Evolutionary conservation across 2,329 filamentous ascomycete genomes (phyloP).

Genomic region (Aureobasidium sp.): DNA sequence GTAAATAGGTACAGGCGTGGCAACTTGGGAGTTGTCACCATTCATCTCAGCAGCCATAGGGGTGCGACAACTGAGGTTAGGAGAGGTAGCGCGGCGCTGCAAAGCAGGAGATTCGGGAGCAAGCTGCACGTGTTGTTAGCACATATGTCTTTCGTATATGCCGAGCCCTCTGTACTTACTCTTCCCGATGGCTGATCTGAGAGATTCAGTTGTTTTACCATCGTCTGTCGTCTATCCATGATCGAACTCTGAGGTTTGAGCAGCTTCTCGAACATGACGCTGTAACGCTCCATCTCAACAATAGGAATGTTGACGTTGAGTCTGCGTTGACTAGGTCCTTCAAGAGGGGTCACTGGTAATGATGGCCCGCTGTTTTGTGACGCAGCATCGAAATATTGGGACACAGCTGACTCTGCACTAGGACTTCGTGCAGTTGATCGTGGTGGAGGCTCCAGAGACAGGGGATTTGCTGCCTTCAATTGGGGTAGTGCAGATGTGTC

Average conservation of each 20-base stretch:
- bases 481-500: background rate
- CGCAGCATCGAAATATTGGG: conserved; percentile 8
- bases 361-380: conserved; percentile 1
- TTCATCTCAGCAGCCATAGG: conserved; percentile 1
- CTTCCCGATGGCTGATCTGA: conserved; percentile 3
- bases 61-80: background rate
- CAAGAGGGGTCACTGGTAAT: background rate
- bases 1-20: conserved; percentile 13
- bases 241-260: conserved; percentile 40
- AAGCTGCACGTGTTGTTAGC: background rate
- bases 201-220: conserved; percentile 15
- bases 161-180: background rate
- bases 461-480: background rate
- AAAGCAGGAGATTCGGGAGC: conserved; percentile 2
- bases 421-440: background rate
- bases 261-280: conserved; percentile 81
- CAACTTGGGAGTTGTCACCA: background rate
- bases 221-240: conserved; percentile 24
- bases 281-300: conserved; percentile 78
- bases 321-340: conserved; percentile 19
- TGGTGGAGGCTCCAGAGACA: background rate
- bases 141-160: background rate
- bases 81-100: conserved; percentile 9
- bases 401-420: background rate
- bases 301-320: conserved; percentile 74